These are phyloP conservation scores for Nicotiana undulata DNA, from an alignment of 257 asterid species.

Conservation along the genomic window DNA sequence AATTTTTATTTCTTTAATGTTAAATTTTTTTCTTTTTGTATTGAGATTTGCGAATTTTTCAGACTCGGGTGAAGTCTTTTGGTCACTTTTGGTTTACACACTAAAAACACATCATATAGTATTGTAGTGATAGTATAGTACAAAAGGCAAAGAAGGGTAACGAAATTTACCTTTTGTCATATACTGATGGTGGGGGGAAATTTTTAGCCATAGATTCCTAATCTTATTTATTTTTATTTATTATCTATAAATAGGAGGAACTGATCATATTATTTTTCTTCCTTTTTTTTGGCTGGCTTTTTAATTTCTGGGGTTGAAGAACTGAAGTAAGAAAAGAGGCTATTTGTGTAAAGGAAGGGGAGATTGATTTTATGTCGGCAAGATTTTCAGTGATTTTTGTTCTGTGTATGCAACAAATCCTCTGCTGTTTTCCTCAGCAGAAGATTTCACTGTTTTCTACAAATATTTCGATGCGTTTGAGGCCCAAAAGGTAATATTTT, in stretches of 20 bases:
- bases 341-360: slow-evolving; percentile 24
- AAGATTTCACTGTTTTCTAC: slow-evolving; percentile 33
- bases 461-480: slow-evolving; percentile 95
- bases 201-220: slow-evolving; percentile 48
- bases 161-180: slow-evolving; percentile 14
- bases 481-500: slow-evolving; percentile 70
- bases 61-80: background rate
- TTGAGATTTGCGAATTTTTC: no score
- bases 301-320: background rate
- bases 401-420: slow-evolving; percentile 36
- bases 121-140: slow-evolving; percentile 23
- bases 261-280: slow-evolving; percentile 26
- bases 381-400: slow-evolving; percentile 33
- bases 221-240: slow-evolving; percentile 23
- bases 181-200: slow-evolving; percentile 15
- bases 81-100: slow-evolving; percentile 10
- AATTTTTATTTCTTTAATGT: no score
- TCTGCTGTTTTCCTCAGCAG: slow-evolving; percentile 68
- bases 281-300: slow-evolving; percentile 3
- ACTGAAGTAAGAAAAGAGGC: slow-evolving; percentile 10
- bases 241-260: slow-evolving; percentile 22
- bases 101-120: slow-evolving; percentile 18
- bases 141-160: background rate
- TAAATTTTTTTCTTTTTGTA: no score
- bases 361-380: slow-evolving; percentile 72